Conservation (phyloP, 768 basidiomycete genomes). For the Boletus tomentosulus region DNA sequence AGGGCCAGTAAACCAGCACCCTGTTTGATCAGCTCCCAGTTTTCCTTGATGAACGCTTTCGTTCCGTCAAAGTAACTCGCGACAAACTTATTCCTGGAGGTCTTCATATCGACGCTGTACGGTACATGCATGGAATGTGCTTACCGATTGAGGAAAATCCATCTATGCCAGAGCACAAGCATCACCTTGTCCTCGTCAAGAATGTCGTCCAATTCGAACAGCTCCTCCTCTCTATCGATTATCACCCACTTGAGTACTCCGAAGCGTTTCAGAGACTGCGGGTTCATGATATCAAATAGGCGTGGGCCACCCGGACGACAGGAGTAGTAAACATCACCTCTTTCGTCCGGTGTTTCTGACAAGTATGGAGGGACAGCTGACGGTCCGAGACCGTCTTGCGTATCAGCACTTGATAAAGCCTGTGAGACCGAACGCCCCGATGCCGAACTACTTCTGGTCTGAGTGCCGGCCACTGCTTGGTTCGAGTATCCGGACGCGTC, state of each 20-base stretch:
- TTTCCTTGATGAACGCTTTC: slow-evolving; percentile 51
- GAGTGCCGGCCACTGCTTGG: neutral
- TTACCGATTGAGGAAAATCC: slow-evolving; percentile 64
- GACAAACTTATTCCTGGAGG: slow-evolving; percentile 49
- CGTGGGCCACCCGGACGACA: slow-evolving; percentile 64
- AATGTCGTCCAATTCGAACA: slow-evolving; percentile 68
- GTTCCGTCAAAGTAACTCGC: slow-evolving; percentile 51
- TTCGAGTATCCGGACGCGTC: slow-evolving; percentile 1
- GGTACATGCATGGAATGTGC: slow-evolving; percentile 1
- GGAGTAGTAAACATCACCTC: slow-evolving; percentile 50
- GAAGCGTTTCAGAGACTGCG: slow-evolving; percentile 54
- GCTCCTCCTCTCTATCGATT: slow-evolving; percentile 69
- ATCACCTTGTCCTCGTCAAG: slow-evolving; percentile 76
- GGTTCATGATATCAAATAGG: slow-evolving; percentile 60
- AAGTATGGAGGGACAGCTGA: slow-evolving; percentile 49
- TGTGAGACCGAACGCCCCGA: slow-evolving; percentile 14
- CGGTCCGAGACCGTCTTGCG: slow-evolving; percentile 46
- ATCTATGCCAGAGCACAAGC: slow-evolving; percentile 71
- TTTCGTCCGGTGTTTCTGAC: slow-evolving; percentile 40
- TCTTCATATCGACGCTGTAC: neutral
- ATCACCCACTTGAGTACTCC: slow-evolving; percentile 69
- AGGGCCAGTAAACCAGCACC: slow-evolving; percentile 68
- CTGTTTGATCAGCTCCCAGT: slow-evolving; percentile 62
- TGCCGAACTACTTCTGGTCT: slow-evolving; percentile 1
- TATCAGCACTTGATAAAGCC: slow-evolving; percentile 25